A percentile compares a stretch with the other conserved stretches of the same genome.
Evolutionary conservation across 2,329 filamentous ascomycete genomes (phyloP).

Genomic region (Alternaria brassicicola): DNA sequence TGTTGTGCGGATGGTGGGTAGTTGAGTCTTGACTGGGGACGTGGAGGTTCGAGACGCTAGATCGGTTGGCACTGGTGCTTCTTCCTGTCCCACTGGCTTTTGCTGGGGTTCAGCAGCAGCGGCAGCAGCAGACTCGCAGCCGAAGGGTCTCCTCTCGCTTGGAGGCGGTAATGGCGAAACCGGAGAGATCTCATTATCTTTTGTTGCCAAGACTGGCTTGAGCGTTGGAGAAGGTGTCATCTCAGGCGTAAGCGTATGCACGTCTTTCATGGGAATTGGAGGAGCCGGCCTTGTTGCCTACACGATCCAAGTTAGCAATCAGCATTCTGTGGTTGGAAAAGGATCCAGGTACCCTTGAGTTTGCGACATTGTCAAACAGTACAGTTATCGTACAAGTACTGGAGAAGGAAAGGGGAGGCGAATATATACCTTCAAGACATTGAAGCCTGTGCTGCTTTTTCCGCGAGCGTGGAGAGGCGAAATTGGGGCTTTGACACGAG

Average conservation of each 20-base stretch:
- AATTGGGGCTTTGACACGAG: slow-evolving; percentile 29
- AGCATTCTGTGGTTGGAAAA: neutral
- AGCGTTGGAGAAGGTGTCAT: slow-evolving; percentile 37
- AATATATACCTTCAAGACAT: slow-evolving; percentile 45
- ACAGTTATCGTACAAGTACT: slow-evolving; percentile 28
- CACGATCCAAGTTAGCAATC: neutral
- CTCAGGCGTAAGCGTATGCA: slow-evolving; percentile 38
- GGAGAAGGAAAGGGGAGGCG: slow-evolving; percentile 31
- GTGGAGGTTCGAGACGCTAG: slow-evolving; percentile 6
- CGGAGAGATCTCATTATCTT: slow-evolving; percentile 29
- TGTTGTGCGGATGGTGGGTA: slow-evolving; percentile 12
- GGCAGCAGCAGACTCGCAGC: slow-evolving; percentile 26
- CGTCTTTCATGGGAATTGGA: slow-evolving; percentile 18
- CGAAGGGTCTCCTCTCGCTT: slow-evolving; percentile 31
- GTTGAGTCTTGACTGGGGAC: slow-evolving; percentile 4
- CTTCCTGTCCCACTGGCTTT: slow-evolving; percentile 3
- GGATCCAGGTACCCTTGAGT: slow-evolving; percentile 13
- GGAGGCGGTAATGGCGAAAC: slow-evolving; percentile 26
- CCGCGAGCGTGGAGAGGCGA: slow-evolving; percentile 41
- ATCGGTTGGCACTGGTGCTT: neutral
- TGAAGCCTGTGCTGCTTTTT: slow-evolving; percentile 48
- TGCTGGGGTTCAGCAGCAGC: slow-evolving; percentile 6
- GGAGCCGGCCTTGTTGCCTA: slow-evolving; percentile 33
- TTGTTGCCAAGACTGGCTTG: slow-evolving; percentile 21
- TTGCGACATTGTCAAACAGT: slow-evolving; percentile 12